Percentiles rank a stretch among this genome's conserved stretches.
Conservation (phyloP, 2,329 filamentous ascomycete species). For the Coniochaeta prunicola region DNA sequence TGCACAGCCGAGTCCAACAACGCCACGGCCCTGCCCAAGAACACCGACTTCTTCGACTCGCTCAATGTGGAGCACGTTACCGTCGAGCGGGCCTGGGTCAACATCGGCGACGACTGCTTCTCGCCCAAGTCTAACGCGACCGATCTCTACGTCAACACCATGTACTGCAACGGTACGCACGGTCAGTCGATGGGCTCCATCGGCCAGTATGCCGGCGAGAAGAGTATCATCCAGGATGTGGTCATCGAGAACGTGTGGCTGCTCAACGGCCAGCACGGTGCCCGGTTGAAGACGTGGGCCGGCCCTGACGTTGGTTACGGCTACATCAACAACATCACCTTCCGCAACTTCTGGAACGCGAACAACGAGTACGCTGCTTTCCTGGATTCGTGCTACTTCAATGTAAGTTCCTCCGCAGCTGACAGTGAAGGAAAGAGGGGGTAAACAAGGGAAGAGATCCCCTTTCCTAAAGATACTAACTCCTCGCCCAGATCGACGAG, state of each 20-base stretch:
- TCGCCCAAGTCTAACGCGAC: constrained; percentile 53
- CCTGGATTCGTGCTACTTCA: constrained; percentile 57
- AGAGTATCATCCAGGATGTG: constrained; percentile 48
- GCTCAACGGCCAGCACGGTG: constrained; percentile 43
- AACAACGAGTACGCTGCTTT: constrained; percentile 51
- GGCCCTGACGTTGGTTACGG: constrained; percentile 50
- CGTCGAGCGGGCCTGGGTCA: constrained; percentile 41
- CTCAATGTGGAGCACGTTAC: constrained; percentile 47
- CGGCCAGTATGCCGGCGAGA: constrained; percentile 47
- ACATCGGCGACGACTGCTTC: constrained; percentile 55
- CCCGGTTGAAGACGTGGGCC: constrained; percentile 55
- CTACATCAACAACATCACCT: constrained; percentile 55
- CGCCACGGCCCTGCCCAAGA: constrained; percentile 40
- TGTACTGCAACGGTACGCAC: constrained; percentile 54
- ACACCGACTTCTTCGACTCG: constrained; percentile 57
- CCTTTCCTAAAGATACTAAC: neutral
- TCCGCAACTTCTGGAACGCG: constrained; percentile 51
- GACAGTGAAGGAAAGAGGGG: neutral
- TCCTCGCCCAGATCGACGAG: constrained; percentile 24
- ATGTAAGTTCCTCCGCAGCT: constrained; percentile 27
- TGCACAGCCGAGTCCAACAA: constrained; percentile 45
- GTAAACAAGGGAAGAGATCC: neutral
- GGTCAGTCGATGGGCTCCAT: constrained; percentile 52
- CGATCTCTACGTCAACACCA: constrained; percentile 49
- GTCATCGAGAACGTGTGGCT: constrained; percentile 53